Conservation (phyloP, 495 filamentous ascomycete genomes). For the Penicillium pulvis region DNA sequence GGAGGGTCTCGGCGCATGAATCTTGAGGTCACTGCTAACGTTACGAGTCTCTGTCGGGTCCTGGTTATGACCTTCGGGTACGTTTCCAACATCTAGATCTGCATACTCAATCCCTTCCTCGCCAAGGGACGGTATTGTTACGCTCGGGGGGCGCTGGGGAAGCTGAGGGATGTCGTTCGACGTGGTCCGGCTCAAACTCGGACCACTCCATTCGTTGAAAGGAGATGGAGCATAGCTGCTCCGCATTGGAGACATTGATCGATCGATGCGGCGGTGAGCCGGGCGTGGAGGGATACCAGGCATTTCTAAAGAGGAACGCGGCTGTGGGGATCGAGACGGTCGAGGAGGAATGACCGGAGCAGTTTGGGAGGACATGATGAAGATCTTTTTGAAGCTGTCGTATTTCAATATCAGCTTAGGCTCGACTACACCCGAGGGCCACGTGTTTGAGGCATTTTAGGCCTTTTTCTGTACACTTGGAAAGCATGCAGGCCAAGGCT, state of each 20-base stretch:
- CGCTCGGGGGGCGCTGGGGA: slow-evolving; percentile 64
- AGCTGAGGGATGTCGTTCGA: slow-evolving; percentile 50
- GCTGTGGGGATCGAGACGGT: slow-evolving; percentile 52
- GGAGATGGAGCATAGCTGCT: slow-evolving; percentile 84
- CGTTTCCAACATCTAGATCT: slow-evolving; percentile 51
- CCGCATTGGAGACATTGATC: slow-evolving; percentile 74
- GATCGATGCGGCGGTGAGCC: slow-evolving; percentile 62
- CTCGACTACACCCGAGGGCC: slow-evolving; percentile 16
- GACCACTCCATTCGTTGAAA: slow-evolving; percentile 66
- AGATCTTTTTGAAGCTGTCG: slow-evolving; percentile 23
- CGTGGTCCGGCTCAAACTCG: slow-evolving; percentile 46
- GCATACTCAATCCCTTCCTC: slow-evolving; percentile 91
- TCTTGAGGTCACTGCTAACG: slow-evolving; percentile 75
- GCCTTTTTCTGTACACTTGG: slow-evolving; percentile 4
- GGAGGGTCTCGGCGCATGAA: slow-evolving; percentile 90
- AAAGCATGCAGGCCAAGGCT: slow-evolving; percentile 10
- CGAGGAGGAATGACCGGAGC: slow-evolving; percentile 51
- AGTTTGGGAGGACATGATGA: slow-evolving; percentile 50
- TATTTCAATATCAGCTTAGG: slow-evolving; percentile 20
- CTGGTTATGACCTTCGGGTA: slow-evolving; percentile 42
- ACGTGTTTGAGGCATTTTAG: slow-evolving; percentile 13
- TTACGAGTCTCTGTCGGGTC: slow-evolving; percentile 69
- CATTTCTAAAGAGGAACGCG: slow-evolving; percentile 35
- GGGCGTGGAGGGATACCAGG: slow-evolving; percentile 73
- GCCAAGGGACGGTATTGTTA: slow-evolving; percentile 80